Evolutionary conservation across 208 protist species (phyloP).

Genomic region (Borovskyia barvae): DNA sequence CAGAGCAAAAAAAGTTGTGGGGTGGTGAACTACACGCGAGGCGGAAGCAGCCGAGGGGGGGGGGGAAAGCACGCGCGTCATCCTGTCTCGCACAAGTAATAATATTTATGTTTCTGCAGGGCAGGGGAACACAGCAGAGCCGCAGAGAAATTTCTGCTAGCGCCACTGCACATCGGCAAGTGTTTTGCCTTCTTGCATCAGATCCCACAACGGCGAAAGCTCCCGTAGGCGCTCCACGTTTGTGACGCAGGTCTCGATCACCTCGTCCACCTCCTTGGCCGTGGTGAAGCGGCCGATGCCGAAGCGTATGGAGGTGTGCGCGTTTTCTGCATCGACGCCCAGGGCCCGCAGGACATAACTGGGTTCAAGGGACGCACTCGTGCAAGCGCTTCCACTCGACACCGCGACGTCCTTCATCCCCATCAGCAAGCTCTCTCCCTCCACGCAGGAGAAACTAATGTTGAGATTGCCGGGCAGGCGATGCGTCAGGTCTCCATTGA

Average conservation of each 20-base stretch:
- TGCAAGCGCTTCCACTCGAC: slow-evolving; percentile 98
- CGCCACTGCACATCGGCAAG: slow-evolving; percentile 83
- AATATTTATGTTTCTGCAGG: too few species aligned
- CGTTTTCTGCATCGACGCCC: slow-evolving; percentile 97
- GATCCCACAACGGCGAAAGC: slow-evolving; percentile 98
- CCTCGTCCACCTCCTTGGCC: slow-evolving; percentile 92
- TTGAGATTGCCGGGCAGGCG: slow-evolving; percentile 97
- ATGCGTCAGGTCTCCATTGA: slow-evolving; percentile 93
- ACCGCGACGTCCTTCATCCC: slow-evolving; percentile 96
- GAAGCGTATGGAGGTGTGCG: slow-evolving; percentile 99
- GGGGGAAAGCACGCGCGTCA: too few species aligned
- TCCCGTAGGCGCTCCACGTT: slow-evolving; percentile 96
- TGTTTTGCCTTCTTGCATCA: slow-evolving; percentile 97
- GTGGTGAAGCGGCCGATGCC: slow-evolving; percentile 99
- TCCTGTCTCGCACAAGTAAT: too few species aligned
- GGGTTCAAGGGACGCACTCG: slow-evolving; percentile 98
- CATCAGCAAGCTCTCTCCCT: slow-evolving; percentile 99
- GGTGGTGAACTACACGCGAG: too few species aligned
- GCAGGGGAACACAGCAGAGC: too few species aligned
- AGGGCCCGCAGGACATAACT: slow-evolving; percentile 99
- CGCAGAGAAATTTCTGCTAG: slow-evolving; percentile 9
- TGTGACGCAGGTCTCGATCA: slow-evolving; percentile 84
- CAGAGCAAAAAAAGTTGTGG: too few species aligned
- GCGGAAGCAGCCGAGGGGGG: too few species aligned
- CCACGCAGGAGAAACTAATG: slow-evolving; percentile 98